Evolutionary conservation across 2,329 filamentous ascomycete species (phyloP).

Genomic region (Penicillium hesseltinei): DNA sequence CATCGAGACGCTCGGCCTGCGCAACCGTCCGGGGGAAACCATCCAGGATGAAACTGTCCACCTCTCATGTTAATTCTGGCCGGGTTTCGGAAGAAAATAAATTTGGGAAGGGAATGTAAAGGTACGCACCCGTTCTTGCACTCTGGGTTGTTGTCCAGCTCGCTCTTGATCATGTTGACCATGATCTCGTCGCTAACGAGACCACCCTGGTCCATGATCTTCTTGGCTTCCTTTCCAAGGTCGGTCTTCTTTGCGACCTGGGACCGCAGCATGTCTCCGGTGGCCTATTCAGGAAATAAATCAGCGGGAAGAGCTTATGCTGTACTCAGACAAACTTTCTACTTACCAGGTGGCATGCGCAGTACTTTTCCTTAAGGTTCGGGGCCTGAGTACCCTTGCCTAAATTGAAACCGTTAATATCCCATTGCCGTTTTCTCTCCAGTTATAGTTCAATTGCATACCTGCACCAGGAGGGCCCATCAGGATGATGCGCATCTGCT

Average conservation of each 20-base stretch:
- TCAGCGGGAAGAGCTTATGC: constrained; percentile 12
- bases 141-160: constrained; percentile 89
- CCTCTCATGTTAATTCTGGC: neutral
- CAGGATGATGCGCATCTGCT: constrained; percentile 89
- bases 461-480: constrained; percentile 97
- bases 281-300: constrained; percentile 62
- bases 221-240: constrained; percentile 94
- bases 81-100: neutral
- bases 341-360: constrained; percentile 91
- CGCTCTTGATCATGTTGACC: constrained; percentile 98
- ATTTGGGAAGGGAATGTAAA: neutral
- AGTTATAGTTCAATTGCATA: constrained; percentile 44
- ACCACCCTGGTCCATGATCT: constrained; percentile 99
- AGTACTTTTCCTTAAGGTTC: constrained; percentile 97
- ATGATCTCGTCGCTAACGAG: constrained; percentile 98
- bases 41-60: constrained; percentile 87
- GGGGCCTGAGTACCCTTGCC: constrained; percentile 99
- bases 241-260: constrained; percentile 97
- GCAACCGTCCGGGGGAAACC: constrained; percentile 96
- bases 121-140: constrained; percentile 85
- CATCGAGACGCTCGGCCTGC: constrained; percentile 90
- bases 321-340: neutral
- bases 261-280: constrained; percentile 97
- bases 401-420: constrained; percentile 43
- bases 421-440: neutral